Base-by-base conservation (phyloP, 176 grass and related monocot genomes). In the Ensete ventricosum region DNA sequence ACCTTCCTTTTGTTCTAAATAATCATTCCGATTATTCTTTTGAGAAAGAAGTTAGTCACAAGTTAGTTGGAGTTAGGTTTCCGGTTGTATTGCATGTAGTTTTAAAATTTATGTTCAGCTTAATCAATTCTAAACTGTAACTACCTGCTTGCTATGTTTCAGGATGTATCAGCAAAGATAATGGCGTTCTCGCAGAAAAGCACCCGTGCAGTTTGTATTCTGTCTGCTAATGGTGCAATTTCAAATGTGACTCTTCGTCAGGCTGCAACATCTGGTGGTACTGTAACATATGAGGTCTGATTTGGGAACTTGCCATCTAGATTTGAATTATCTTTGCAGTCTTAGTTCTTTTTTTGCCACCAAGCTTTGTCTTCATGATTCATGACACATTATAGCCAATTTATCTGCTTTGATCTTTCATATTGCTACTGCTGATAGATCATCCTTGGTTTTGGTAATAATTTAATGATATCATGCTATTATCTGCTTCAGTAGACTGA, bases 161-260 rank as follows among this genome's bases (percentile, higher is more conserved):
- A 98, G 94, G 94, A 93, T 72, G 90, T 98, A 17, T 92, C 90
- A n/a, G 87, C 88, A 85, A 93, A 81, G 78, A 93, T 98, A 50
- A 87, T 98, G 88, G 80, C 87, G 52, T 98, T 98, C 80, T 82
- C 94, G 23, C 94, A 91, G 74, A 82, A 91, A 17, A 90, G 94
- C 54, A 69, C 54, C 17, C 84, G 88, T 24, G 93, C 90, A 14
- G 63, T 93, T 53, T 98, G 94, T 49, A 67, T 98, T 73, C 94
- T 98, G 51, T 93, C 90, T 57, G 94, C 94, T 52, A 98, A 98
- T 78, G 94, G 94, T 19, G 78, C 90, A 50, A 93, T 98, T 80
- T 93, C 94, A 77, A 93, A 98, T 85, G 94, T 93, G 48, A 93
- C 90, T 2, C 90, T 98, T 86, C 84, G 80, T 62, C 94, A 93